These are phyloP conservation scores for Epichloe gansuensis DNA, from an alignment of 2,329 filamentous ascomycete species.

Conservation along the genomic window DNA sequence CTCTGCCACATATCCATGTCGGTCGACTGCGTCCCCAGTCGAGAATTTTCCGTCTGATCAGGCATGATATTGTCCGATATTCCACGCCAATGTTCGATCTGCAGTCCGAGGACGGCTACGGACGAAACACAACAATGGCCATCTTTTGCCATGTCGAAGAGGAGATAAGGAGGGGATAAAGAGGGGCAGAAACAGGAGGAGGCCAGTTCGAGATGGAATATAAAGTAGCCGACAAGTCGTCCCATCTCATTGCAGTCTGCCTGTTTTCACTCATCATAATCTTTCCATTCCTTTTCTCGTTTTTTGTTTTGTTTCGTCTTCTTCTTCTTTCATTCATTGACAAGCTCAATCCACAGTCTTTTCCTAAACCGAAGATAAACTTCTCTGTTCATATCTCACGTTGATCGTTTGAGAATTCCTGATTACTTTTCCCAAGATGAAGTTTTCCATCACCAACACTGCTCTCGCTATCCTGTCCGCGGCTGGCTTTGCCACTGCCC, in stretches of 20 bases:
- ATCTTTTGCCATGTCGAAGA: not conserved
- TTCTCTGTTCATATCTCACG: not conserved
- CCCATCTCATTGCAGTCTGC: not conserved
- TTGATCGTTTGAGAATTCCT: not conserved
- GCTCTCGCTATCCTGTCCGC: conserved; percentile 28
- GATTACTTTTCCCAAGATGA: conserved; percentile 21
- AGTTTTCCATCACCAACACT: conserved; percentile 21
- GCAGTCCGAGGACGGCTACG: not conserved
- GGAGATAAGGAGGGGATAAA: not conserved
- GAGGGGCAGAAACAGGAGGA: no score
- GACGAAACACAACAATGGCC: not conserved
- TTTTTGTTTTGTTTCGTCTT: not conserved
- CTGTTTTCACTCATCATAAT: not conserved
- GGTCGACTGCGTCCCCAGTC: no score
- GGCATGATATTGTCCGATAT: not conserved
- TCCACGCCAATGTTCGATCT: not conserved
- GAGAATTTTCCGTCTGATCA: not conserved
- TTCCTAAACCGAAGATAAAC: not conserved
- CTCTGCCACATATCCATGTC: not conserved
- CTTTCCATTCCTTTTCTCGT: not conserved
- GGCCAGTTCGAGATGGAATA: not conserved
- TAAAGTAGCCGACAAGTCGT: not conserved
- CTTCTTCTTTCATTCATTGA: not conserved
- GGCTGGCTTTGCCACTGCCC: conserved; percentile 32
- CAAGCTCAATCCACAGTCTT: not conserved